Base-by-base conservation (phyloP, 169 alveolate genomes). In the Condylostoma magnum region DNA sequence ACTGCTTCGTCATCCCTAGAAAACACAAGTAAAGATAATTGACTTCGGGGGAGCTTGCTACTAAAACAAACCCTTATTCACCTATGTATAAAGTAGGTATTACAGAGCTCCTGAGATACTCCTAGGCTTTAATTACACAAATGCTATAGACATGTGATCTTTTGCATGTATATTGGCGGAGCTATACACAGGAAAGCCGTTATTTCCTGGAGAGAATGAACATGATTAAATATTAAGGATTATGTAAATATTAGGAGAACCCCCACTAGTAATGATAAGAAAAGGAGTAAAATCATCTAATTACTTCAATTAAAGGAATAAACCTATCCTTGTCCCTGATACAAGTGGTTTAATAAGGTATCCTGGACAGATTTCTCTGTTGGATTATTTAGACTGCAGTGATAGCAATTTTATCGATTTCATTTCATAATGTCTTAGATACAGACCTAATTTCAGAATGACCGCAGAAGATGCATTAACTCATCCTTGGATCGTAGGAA, bases 401-500 rank as follows among this genome's bases (percentile, higher is more conserved):
- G 20, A 10, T 6, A 12, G 34, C 6, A 18, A n/a, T 50, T 50
- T 50, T 50, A n/a, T 50, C 20, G 57, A 86, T 44, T 90, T 90
- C 60, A 56, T 90, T 20, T 69, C 74, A 22, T 51, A 57, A 43
- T 84, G 90, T 34, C 63, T 90, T 15, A 75, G 73, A 34, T 90
- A 94, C 94, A 77, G 84, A 71, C 92, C 92, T 30, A 68, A 67
- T 34, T 63, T 76, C 12, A 72, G 95, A 69, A 55, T 86, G 72
- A 80, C 86, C 18, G 92, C 95, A 20, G 86, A 74, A 33, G 89
- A 85, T 56, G 95, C 92, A 2, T 65, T 90, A 33, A 51, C 70
- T 31, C 95, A 90, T 77, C 86, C 87, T 12, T 90, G 92, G 90
- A 87, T 90, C 34, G 30, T n/a, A n/a, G n/a, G n/a, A n/a, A n/a